Conservation (phyloP, 345 rosid species). For the Syzygium jambos region DNA sequence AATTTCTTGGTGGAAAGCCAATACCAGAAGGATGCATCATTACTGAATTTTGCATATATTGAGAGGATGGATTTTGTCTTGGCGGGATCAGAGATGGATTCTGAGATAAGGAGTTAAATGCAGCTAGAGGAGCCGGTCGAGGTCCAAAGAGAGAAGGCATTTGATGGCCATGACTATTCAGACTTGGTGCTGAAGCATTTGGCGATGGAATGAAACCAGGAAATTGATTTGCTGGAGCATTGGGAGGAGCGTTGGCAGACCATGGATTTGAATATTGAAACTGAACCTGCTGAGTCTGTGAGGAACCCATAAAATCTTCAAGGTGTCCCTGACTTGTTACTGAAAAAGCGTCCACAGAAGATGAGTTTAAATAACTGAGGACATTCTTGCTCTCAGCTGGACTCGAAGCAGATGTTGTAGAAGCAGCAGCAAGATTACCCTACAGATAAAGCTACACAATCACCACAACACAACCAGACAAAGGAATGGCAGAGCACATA, state of each 20-base stretch:
- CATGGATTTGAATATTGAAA: conserved; percentile 40
- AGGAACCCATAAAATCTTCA: conserved; percentile 15
- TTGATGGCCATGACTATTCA: conserved; percentile 10
- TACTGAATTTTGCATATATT: conserved; percentile 19
- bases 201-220: conserved; percentile 10
- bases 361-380: conserved; percentile 19
- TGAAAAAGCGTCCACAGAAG: conserved; percentile 8
- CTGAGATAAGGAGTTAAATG: conserved; percentile 25
- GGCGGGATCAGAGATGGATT: conserved; percentile 24
- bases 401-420: conserved; percentile 14
- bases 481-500: neutral
- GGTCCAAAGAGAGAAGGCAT: conserved; percentile 30
- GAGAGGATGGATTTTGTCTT: conserved; percentile 19
- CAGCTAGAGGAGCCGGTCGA: conserved; percentile 23
- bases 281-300: conserved; percentile 36
- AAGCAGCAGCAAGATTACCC: conserved; percentile 53
- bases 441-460: conserved; percentile 2
- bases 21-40: conserved; percentile 27
- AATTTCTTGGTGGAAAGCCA: conserved; percentile 30
- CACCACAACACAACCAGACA: neutral
- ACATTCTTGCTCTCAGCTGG: conserved; percentile 28
- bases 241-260: conserved; percentile 25
- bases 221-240: conserved; percentile 10
- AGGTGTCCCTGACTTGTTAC: conserved; percentile 19
- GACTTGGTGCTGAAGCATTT: conserved; percentile 28